A percentile compares a stretch with the other conserved stretches of the same genome.
Conservation (phyloP, 129 eudicot species). For the Logfia minima region DNA sequence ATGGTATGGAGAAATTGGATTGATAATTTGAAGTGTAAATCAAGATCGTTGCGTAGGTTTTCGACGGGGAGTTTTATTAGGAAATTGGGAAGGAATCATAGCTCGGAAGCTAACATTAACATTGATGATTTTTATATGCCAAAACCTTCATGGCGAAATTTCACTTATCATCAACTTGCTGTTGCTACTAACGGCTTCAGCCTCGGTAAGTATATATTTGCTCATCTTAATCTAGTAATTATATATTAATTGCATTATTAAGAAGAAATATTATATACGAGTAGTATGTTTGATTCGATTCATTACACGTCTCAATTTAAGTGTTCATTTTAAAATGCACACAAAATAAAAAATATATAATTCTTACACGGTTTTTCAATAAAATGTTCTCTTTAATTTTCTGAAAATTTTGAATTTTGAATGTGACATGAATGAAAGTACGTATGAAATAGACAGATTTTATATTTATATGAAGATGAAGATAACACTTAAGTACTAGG, state of each 20-base stretch:
- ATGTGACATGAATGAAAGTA: too few species aligned
- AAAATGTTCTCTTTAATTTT: too few species aligned
- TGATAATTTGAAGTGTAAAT: slow-evolving; percentile 39
- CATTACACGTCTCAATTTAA: too few species aligned
- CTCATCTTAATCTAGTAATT: not conserved
- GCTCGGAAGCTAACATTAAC: slow-evolving; percentile 37
- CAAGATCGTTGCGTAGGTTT: slow-evolving; percentile 49
- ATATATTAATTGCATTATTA: not conserved
- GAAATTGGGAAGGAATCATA: slow-evolving; percentile 50
- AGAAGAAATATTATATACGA: too few species aligned
- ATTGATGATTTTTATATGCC: slow-evolving; percentile 41
- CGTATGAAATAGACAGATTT: too few species aligned
- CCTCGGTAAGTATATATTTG: slow-evolving; percentile 43
- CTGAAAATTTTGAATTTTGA: too few species aligned
- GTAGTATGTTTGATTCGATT: too few species aligned
- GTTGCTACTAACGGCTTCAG: slow-evolving; percentile 70
- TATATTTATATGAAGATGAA: not conserved
- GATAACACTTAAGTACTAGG: not conserved
- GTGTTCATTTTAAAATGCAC: too few species aligned
- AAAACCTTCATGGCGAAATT: slow-evolving; percentile 89
- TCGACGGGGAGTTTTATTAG: slow-evolving; percentile 46
- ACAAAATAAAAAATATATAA: too few species aligned
- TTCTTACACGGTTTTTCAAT: too few species aligned
- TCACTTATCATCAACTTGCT: slow-evolving; percentile 52
- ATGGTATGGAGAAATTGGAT: slow-evolving; percentile 54